Conservation (phyloP, 1,284 basidiomycete genomes). For the Exobasidium rhododendri region DNA sequence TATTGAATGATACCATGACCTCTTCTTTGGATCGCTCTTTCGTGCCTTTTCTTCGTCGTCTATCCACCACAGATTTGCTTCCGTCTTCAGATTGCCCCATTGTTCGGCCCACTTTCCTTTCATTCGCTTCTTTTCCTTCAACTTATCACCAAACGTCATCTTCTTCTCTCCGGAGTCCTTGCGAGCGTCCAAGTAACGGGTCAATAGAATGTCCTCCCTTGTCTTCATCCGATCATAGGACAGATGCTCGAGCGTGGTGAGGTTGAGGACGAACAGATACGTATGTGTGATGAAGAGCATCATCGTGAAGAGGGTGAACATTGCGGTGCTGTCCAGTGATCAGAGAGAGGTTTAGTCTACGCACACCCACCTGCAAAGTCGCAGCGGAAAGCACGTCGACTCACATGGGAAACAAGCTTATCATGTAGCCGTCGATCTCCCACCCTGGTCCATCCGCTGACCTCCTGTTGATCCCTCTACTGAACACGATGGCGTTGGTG, state of each 20-base stretch:
- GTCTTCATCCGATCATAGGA: conserved; percentile 63
- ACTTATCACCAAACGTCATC: conserved; percentile 40
- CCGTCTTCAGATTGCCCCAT: conserved; percentile 69
- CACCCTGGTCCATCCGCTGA: conserved; percentile 31
- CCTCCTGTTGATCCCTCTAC: conserved; percentile 31
- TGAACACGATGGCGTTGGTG: conserved; percentile 55
- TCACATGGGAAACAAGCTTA: conserved; percentile 64
- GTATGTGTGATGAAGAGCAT: conserved; percentile 65
- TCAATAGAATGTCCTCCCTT: conserved; percentile 63
- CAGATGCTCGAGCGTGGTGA: conserved; percentile 76
- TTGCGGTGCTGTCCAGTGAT: conserved; percentile 52
- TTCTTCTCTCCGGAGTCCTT: conserved; percentile 19
- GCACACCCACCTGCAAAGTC: background rate
- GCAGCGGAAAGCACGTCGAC: background rate
- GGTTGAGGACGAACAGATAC: conserved; percentile 64
- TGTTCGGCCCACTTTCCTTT: conserved; percentile 65
- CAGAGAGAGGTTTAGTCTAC: background rate
- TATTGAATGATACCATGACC: conserved; percentile 54
- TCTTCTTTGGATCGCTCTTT: conserved; percentile 1
- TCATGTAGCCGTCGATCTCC: conserved; percentile 64
- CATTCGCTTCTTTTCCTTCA: conserved; percentile 24
- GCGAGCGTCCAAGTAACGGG: conserved; percentile 23
- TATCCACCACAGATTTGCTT: conserved; percentile 83
- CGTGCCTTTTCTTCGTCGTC: conserved; percentile 46
- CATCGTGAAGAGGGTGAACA: conserved; percentile 71